phyloP scores from a whole-genome alignment of 148 eudicot species.

The Camellia lanceoleosa region DNA sequence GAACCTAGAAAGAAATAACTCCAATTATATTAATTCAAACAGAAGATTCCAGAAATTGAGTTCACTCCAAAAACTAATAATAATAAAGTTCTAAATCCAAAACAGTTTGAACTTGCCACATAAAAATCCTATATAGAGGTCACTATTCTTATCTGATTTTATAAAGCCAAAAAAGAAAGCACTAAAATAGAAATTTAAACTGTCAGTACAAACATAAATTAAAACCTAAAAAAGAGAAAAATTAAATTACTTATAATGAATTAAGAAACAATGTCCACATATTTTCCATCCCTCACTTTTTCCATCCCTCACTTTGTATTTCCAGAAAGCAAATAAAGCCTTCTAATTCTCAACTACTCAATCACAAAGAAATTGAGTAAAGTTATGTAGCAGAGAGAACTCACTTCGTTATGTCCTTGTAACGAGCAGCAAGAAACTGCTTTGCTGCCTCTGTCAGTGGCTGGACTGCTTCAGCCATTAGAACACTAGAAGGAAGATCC shows the following conservation, averaged over 20 bases:
- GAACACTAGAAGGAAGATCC: constrained; percentile 62
- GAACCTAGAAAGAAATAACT: constrained; percentile 35
- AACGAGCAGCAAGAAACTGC: constrained; percentile 53
- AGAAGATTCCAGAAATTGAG: not conserved
- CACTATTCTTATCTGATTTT: not conserved
- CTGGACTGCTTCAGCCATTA: constrained; percentile 66
- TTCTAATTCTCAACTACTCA: not conserved
- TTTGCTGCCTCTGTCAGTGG: constrained; percentile 67
- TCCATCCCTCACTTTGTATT: not conserved
- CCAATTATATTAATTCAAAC: constrained; percentile 2
- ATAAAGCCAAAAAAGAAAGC: not conserved
- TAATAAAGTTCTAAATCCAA: not conserved
- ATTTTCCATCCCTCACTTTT: not conserved
- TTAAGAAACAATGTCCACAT: not conserved
- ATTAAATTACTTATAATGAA: not conserved
- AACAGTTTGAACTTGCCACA: not conserved
- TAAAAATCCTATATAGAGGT: not conserved
- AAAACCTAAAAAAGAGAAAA: not conserved
- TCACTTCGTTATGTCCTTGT: constrained; percentile 66
- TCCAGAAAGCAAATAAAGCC: not conserved
- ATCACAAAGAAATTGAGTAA: not conserved
- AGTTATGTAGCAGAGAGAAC: constrained; percentile 12
- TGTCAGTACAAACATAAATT: not conserved
- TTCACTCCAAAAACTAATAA: not conserved
- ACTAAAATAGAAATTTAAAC: not conserved